A percentile compares a stretch with the other conserved stretches of the same genome.
These are phyloP conservation scores for Podila epigama DNA, from an alignment of 192 early-diverging fungal species.

Conservation along the genomic window DNA sequence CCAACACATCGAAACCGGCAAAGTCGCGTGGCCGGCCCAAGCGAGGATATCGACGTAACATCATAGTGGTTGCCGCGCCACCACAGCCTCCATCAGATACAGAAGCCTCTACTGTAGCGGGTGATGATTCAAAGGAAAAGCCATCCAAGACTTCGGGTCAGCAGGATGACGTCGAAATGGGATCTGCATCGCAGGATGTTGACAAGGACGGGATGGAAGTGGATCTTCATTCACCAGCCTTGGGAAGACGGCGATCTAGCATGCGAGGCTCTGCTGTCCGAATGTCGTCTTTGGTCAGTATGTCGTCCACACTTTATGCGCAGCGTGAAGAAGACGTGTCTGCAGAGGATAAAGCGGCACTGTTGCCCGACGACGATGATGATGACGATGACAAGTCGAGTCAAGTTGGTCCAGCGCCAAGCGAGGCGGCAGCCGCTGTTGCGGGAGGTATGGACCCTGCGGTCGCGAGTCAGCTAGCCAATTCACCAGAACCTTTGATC, in stretches of 20 bases:
- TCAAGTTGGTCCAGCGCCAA: slow-evolving; percentile 33
- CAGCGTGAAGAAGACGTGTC: slow-evolving; percentile 42
- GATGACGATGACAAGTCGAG: slow-evolving; percentile 36
- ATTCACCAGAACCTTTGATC: slow-evolving; percentile 12
- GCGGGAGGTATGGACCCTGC: slow-evolving; percentile 46
- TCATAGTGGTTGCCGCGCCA: slow-evolving; percentile 13
- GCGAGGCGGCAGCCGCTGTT: slow-evolving; percentile 42
- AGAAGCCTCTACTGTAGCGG: background rate
- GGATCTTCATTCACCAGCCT: slow-evolving; percentile 41
- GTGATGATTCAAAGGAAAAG: background rate
- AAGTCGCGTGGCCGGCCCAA: slow-evolving; percentile 25
- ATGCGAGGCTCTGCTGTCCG: slow-evolving; percentile 40
- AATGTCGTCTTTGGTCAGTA: slow-evolving; percentile 49
- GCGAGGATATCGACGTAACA: slow-evolving; percentile 18
- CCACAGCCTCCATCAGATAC: slow-evolving; percentile 4
- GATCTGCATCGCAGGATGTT: background rate
- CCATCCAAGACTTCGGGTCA: background rate
- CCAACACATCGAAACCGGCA: background rate
- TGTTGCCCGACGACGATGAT: slow-evolving; percentile 28
- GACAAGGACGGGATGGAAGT: slow-evolving; percentile 33
- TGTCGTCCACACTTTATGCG: slow-evolving; percentile 43
- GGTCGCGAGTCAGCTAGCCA: slow-evolving; percentile 14
- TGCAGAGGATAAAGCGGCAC: slow-evolving; percentile 16
- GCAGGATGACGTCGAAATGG: slow-evolving; percentile 23
- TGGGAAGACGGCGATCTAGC: slow-evolving; percentile 37